phyloP scores from a whole-genome alignment of 2,329 filamentous ascomycete species.

The Penicillium sp. region DNA sequence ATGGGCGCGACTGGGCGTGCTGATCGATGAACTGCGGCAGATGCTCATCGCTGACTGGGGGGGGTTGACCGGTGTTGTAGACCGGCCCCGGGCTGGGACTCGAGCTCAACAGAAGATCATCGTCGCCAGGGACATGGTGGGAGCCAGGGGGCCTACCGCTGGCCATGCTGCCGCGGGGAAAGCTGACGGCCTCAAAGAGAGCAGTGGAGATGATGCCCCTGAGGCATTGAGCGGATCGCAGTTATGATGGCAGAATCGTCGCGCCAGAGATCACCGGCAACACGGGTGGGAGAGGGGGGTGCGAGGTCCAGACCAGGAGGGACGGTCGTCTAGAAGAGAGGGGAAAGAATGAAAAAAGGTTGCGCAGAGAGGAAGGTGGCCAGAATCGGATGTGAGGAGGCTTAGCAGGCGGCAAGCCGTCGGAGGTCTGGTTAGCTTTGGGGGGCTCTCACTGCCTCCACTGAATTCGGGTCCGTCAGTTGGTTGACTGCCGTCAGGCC shows the following conservation, averaged over 20 bases:
- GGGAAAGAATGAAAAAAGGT: neutral
- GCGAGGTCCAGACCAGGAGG: slow-evolving; percentile 4
- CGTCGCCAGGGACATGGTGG: slow-evolving; percentile 40
- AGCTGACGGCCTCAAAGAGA: slow-evolving; percentile 31
- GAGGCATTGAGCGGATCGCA: slow-evolving; percentile 34
- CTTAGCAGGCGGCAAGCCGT: slow-evolving; percentile 17
- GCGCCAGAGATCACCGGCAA: slow-evolving; percentile 5
- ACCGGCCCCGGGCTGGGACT: slow-evolving; percentile 34
- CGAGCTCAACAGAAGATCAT: slow-evolving; percentile 39
- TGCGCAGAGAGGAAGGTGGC: slow-evolving; percentile 5
- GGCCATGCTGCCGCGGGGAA: slow-evolving; percentile 38
- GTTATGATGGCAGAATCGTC: slow-evolving; percentile 5
- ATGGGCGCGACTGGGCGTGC: slow-evolving; percentile 61
- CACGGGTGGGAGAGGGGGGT: neutral
- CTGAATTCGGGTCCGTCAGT: too few species aligned
- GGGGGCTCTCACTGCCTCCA: slow-evolving; percentile 1
- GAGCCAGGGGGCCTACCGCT: slow-evolving; percentile 51
- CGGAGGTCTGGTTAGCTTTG: slow-evolving; percentile 13
- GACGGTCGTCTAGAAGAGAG: neutral
- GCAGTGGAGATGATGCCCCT: slow-evolving; percentile 23
- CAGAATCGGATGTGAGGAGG: slow-evolving; percentile 14
- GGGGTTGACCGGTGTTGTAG: slow-evolving; percentile 70
- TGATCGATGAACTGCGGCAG: slow-evolving; percentile 66
- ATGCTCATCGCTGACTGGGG: slow-evolving; percentile 75
- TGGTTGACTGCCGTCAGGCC: too few species aligned